Percentiles rank a stretch among this genome's conserved stretches.
Conservation (phyloP, 805 yeast species). For the Saturnispora kantuleensis region DNA sequence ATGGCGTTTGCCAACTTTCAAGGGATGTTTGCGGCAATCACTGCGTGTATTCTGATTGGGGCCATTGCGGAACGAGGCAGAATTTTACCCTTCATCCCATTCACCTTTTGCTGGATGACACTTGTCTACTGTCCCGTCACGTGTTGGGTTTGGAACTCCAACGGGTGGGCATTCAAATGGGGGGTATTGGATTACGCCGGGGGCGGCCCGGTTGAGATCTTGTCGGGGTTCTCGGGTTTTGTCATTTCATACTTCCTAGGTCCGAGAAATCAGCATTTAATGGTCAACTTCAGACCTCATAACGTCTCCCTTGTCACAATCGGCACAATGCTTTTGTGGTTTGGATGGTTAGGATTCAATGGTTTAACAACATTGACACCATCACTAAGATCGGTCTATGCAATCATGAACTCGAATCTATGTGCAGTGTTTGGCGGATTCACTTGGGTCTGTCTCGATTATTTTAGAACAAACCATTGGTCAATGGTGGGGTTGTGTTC, state of each 20-base stretch:
- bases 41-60: slow-evolving; percentile 84
- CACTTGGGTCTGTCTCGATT: slow-evolving; percentile 88
- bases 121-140: slow-evolving; percentile 91
- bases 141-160: slow-evolving; percentile 88
- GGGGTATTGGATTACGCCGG: slow-evolving; percentile 96
- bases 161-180: slow-evolving; percentile 91
- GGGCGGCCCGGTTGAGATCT: slow-evolving; percentile 93
- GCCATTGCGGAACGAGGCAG: slow-evolving; percentile 92
- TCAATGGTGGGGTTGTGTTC: slow-evolving; percentile 92
- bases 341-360: slow-evolving; percentile 95
- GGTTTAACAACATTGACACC: slow-evolving; percentile 85
- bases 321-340: slow-evolving; percentile 81
- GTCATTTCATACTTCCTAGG: slow-evolving; percentile 78
- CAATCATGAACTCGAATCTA: slow-evolving; percentile 84
- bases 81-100: slow-evolving; percentile 72
- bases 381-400: slow-evolving; percentile 72
- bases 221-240: slow-evolving; percentile 85
- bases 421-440: slow-evolving; percentile 87
- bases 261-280: slow-evolving; percentile 60
- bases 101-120: slow-evolving; percentile 82
- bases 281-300: slow-evolving; percentile 89
- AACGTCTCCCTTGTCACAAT: slow-evolving; percentile 84
- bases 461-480: slow-evolving; percentile 81
- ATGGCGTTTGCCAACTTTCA: slow-evolving; percentile 80
- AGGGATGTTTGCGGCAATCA: slow-evolving; percentile 87